Evolutionary conservation across 352 stramenopile genomes (phyloP).

Genomic region (Thalassiosira exigua): DNA sequence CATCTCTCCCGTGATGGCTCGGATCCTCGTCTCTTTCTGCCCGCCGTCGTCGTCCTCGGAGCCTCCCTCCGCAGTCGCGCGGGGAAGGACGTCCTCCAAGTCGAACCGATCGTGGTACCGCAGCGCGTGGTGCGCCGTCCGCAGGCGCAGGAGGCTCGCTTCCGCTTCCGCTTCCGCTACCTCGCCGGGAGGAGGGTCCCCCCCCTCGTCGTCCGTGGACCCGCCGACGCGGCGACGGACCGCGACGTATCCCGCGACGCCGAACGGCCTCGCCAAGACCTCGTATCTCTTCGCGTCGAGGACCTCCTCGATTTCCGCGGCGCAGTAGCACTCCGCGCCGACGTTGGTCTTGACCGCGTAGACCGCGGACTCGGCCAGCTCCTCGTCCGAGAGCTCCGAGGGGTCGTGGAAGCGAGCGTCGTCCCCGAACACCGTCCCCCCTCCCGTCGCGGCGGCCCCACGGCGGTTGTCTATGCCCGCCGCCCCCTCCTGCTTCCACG

Average conservation of each 20-base stretch:
- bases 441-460: not conserved
- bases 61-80: not conserved
- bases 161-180: slow-evolving; percentile 24
- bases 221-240: slow-evolving; percentile 20
- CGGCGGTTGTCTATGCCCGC: not conserved
- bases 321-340: slow-evolving; percentile 66
- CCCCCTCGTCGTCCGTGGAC: not conserved
- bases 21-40: slow-evolving; percentile 8
- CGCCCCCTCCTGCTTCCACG: slow-evolving; percentile 26
- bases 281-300: slow-evolving; percentile 47
- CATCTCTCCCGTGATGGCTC: slow-evolving; percentile 56
- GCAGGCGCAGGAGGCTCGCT: slow-evolving; percentile 44
- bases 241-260: slow-evolving; percentile 67
- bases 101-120: slow-evolving; percentile 72
- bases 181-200: no score
- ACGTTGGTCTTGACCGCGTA: slow-evolving; percentile 71
- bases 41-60: slow-evolving; percentile 8
- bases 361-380: slow-evolving; percentile 6
- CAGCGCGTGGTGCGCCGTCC: slow-evolving; percentile 67
- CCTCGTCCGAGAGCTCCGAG: slow-evolving; percentile 6
- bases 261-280: slow-evolving; percentile 56
- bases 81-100: slow-evolving; percentile 53
- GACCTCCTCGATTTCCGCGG: slow-evolving; percentile 59
- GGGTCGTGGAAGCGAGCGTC: slow-evolving; percentile 29
- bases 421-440: slow-evolving; percentile 52